These are phyloP conservation scores for Exophiala sp. DNA, from an alignment of 2,329 filamentous ascomycete species.

Conservation along the genomic window DNA sequence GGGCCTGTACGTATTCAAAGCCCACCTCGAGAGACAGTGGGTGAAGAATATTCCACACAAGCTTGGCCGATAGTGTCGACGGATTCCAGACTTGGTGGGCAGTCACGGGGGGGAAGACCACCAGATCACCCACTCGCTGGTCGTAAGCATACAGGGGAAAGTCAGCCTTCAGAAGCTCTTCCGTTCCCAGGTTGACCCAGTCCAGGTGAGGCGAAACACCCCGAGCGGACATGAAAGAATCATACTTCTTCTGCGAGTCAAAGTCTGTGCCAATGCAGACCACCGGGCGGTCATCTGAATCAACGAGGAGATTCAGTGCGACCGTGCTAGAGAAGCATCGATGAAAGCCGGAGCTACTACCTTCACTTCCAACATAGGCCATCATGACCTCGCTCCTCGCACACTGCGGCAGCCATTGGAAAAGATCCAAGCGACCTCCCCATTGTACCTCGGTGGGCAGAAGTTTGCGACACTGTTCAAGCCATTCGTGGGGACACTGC, in stretches of 20 bases:
- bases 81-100: conserved; percentile 37
- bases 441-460: conserved; percentile 33
- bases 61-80: conserved; percentile 33
- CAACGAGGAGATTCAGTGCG: conserved; percentile 34
- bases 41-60: conserved; percentile 38
- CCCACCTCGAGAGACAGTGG: conserved; percentile 33
- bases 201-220: conserved; percentile 35
- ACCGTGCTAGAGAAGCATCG: conserved; percentile 37
- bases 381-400: conserved; percentile 36
- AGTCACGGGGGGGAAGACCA: conserved; percentile 36
- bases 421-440: conserved; percentile 34
- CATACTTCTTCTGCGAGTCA: conserved; percentile 33
- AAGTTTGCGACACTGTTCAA: conserved; percentile 30
- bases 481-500: conserved; percentile 33
- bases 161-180: conserved; percentile 32
- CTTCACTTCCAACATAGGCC: conserved; percentile 36
- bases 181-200: conserved; percentile 33
- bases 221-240: conserved; percentile 33
- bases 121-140: conserved; percentile 34
- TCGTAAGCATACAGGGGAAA: conserved; percentile 36
- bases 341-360: conserved; percentile 34
- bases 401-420: conserved; percentile 34
- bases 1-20: conserved; percentile 34
- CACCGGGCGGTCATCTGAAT: conserved; percentile 31
- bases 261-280: conserved; percentile 36